Percentiles rank a stretch among this genome's conserved stretches.
Evolutionary conservation across 495 filamentous ascomycete species (phyloP).

Genomic region (Talaromyces liani): DNA sequence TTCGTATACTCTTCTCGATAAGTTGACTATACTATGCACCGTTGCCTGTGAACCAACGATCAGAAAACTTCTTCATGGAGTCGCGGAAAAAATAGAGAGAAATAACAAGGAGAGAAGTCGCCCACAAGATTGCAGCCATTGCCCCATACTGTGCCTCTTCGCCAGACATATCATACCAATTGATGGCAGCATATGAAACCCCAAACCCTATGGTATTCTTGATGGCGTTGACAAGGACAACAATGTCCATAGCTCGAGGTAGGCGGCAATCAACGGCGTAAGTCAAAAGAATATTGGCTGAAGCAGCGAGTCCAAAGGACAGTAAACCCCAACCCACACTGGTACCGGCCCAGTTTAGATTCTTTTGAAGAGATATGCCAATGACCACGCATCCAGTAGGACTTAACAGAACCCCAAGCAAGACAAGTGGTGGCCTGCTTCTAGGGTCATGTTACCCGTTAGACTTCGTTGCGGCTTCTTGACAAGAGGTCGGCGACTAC

Average conservation of each 20-base stretch:
- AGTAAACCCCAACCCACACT: background rate
- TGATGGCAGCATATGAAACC: background rate
- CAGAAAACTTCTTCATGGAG: background rate
- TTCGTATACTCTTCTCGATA: too few relatives aligned
- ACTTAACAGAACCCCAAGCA: background rate
- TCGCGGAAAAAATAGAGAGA: background rate
- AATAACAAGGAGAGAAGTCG: background rate
- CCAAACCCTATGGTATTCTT: background rate
- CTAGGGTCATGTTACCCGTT: background rate
- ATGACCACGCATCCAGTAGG: background rate
- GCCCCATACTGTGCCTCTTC: background rate
- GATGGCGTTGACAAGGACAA: background rate
- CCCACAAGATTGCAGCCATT: constrained; percentile 1
- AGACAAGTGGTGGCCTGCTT: background rate
- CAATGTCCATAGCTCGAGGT: background rate
- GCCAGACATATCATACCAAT: background rate
- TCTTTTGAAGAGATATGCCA: background rate
- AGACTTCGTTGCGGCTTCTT: background rate
- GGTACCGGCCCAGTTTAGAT: background rate
- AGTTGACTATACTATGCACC: too few relatives aligned
- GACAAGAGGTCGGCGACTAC: background rate
- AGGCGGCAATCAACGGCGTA: background rate
- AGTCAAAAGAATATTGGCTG: constrained; percentile 1
- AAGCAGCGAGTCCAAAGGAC: background rate
- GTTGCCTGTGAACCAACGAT: background rate